These are phyloP conservation scores for Lenwebbia sp. DNA, from an alignment of 345 rosid species.

Conservation along the genomic window DNA sequence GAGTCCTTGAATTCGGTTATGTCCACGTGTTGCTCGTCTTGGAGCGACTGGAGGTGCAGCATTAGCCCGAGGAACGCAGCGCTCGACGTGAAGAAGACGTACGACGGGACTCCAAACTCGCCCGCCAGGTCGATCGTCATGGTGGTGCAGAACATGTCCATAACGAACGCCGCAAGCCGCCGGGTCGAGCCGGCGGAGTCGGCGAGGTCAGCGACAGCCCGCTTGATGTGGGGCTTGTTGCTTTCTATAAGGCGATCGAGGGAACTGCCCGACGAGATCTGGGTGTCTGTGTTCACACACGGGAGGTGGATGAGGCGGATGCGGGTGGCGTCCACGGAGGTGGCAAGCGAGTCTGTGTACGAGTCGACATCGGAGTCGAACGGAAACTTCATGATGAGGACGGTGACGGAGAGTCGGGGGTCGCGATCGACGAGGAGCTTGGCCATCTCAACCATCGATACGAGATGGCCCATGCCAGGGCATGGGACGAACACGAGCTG, in stretches of 20 bases:
- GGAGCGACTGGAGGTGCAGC: slow-evolving; percentile 6
- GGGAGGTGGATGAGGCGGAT: slow-evolving; percentile 6
- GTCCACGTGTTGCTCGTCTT: slow-evolving; percentile 6
- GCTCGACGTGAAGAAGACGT: slow-evolving; percentile 30
- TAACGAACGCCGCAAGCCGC: slow-evolving; percentile 19
- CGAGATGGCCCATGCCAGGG: slow-evolving; percentile 33
- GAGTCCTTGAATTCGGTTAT: slow-evolving; percentile 17
- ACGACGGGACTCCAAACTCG: slow-evolving; percentile 28
- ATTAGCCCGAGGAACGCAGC: slow-evolving; percentile 23
- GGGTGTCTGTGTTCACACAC: not conserved
- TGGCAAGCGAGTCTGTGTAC: slow-evolving; percentile 4
- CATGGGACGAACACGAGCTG: not conserved
- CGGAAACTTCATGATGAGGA: slow-evolving; percentile 18
- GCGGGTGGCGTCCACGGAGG: not conserved
- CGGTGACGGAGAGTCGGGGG: slow-evolving; percentile 28
- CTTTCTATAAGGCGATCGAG: not conserved
- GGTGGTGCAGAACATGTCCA: slow-evolving; percentile 40
- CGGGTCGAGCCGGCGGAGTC: not conserved
- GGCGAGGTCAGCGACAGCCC: not conserved
- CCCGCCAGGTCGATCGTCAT: slow-evolving; percentile 33
- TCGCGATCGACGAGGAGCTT: slow-evolving; percentile 28
- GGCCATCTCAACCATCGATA: slow-evolving; percentile 26
- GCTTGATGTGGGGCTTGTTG: slow-evolving; percentile 4
- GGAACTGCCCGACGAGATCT: not conserved
- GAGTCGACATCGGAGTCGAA: not conserved